Evolutionary conservation across 192 early-diverging fungal species (phyloP).

Genomic region (Coemansia erecta): DNA sequence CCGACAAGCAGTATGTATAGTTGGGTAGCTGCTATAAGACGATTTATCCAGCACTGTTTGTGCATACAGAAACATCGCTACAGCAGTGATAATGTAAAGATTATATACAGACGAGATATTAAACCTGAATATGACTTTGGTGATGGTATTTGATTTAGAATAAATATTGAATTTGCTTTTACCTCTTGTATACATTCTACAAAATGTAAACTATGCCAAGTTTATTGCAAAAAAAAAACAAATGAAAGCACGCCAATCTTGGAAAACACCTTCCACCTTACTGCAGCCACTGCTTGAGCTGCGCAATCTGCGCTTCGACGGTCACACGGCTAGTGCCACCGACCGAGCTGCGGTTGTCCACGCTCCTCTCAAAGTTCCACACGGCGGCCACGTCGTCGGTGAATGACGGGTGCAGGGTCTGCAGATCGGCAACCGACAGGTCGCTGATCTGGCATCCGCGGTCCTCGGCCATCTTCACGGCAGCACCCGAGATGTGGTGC

Average conservation of each 20-base stretch:
- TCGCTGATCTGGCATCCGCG: conserved; percentile 68
- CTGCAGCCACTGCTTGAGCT: conserved; percentile 64
- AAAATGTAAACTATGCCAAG: neutral
- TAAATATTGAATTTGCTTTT: too few relatives aligned
- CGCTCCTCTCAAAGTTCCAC: conserved; percentile 89
- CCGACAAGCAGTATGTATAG: too few relatives aligned
- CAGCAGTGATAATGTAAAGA: too few relatives aligned
- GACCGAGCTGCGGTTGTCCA: conserved; percentile 82
- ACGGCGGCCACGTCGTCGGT: conserved; percentile 75
- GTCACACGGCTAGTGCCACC: conserved; percentile 85
- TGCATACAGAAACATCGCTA: too few relatives aligned
- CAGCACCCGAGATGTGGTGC: conserved; percentile 95
- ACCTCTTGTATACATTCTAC: too few relatives aligned
- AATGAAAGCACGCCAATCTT: too few relatives aligned
- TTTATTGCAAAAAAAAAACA: conserved; percentile 1
- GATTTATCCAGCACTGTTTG: too few relatives aligned
- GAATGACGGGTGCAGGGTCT: conserved; percentile 82
- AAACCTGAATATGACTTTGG: too few relatives aligned
- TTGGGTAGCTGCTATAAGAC: too few relatives aligned
- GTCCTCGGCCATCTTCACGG: conserved; percentile 91
- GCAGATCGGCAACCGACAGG: conserved; percentile 77
- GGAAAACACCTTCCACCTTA: conserved; percentile 6
- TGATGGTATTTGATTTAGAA: too few relatives aligned
- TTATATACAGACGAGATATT: too few relatives aligned
- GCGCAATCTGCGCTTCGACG: conserved; percentile 78